Evolutionary conservation across 2,329 filamentous ascomycete species (phyloP).

Genomic region (Plectosphaerella plurivora): DNA sequence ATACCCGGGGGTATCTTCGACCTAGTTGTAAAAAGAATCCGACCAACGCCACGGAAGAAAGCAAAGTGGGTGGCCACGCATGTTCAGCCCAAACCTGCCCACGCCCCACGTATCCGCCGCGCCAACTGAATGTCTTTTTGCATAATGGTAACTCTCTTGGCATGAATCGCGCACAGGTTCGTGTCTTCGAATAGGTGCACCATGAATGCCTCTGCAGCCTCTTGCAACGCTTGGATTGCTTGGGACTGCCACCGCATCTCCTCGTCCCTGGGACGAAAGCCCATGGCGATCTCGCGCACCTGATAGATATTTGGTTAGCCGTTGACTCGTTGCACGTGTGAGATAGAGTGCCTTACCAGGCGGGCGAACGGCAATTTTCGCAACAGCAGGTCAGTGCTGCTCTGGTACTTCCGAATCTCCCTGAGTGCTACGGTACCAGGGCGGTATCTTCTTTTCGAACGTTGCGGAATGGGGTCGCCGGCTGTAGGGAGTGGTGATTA

Average conservation of each 20-base stretch:
- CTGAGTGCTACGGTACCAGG: conserved; percentile 83
- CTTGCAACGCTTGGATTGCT: conserved; percentile 87
- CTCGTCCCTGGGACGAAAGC: conserved; percentile 56
- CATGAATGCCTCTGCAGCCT: conserved; percentile 93
- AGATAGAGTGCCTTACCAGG: conserved; percentile 44
- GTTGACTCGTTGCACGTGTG: not conserved
- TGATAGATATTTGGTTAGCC: conserved; percentile 18
- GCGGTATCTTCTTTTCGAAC: conserved; percentile 60
- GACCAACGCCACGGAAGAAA: no score
- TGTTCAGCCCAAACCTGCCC: conserved; percentile 61
- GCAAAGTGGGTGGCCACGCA: no score
- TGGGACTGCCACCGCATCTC: conserved; percentile 94
- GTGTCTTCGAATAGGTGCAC: conserved; percentile 96
- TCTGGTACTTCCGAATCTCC: conserved; percentile 90
- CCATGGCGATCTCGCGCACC: conserved; percentile 69
- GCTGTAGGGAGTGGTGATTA: conserved; percentile 37
- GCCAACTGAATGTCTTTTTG: conserved; percentile 97
- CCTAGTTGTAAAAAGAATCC: no score
- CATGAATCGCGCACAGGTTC: conserved; percentile 94
- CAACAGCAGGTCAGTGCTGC: conserved; percentile 81
- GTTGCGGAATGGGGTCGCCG: conserved; percentile 66
- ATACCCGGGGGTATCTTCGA: no score
- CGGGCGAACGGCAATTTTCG: conserved; percentile 76
- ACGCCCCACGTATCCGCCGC: conserved; percentile 70
- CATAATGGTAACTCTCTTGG: conserved; percentile 95